These are phyloP conservation scores for Saccharomycopsis microspora DNA, from an alignment of 805 yeast genomes.

Conservation along the genomic window DNA sequence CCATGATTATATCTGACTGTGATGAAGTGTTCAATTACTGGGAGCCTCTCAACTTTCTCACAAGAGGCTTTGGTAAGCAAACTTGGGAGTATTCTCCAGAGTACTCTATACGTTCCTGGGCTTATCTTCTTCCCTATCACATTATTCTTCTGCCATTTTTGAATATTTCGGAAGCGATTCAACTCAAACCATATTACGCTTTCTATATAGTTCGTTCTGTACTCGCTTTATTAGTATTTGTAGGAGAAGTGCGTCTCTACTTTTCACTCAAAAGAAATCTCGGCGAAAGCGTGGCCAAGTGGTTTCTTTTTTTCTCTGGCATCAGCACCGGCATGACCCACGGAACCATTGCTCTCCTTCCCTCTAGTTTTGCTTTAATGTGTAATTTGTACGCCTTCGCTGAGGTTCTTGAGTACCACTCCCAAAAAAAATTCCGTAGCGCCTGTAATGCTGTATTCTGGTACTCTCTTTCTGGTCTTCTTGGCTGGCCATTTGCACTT, in stretches of 20 bases:
- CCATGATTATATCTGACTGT: slow-evolving; percentile 76
- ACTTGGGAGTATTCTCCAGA: slow-evolving; percentile 96
- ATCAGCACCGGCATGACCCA: slow-evolving; percentile 78
- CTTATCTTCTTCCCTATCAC: slow-evolving; percentile 44
- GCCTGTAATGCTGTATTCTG: background rate
- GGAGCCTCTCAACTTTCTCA: slow-evolving; percentile 78
- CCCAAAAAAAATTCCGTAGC: slow-evolving; percentile 14
- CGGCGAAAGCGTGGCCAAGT: slow-evolving; percentile 32
- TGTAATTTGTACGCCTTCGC: slow-evolving; percentile 35
- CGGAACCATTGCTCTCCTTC: slow-evolving; percentile 77
- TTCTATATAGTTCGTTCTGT: slow-evolving; percentile 46
- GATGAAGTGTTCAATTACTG: slow-evolving; percentile 90
- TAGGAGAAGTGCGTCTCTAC: slow-evolving; percentile 44
- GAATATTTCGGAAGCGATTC: slow-evolving; percentile 1
- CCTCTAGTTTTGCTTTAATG: slow-evolving; percentile 67
- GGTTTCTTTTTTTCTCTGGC: slow-evolving; percentile 53
- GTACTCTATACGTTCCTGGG: slow-evolving; percentile 79
- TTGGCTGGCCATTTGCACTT: slow-evolving; percentile 89
- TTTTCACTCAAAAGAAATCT: slow-evolving; percentile 27
- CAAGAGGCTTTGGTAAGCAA: slow-evolving; percentile 80
- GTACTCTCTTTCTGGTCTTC: slow-evolving; percentile 54
- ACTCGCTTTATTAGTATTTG: slow-evolving; percentile 29
- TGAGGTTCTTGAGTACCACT: slow-evolving; percentile 24
- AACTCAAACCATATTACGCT: slow-evolving; percentile 20
- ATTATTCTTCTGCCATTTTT: slow-evolving; percentile 19